Conservation (phyloP, 2,329 filamentous ascomycete species). For the Hypoxylon sp. region DNA sequence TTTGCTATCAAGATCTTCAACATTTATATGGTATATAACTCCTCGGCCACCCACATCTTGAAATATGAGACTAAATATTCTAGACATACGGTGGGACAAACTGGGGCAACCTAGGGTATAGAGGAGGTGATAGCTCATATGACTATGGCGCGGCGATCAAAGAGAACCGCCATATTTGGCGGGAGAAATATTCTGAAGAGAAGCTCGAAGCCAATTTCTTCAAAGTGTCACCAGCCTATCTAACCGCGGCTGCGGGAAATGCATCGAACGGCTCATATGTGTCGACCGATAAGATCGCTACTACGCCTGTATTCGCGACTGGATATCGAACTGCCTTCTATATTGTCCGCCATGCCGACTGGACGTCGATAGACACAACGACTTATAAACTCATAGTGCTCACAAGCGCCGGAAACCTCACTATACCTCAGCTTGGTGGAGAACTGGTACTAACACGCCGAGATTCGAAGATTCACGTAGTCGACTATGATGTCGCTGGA, state of each 20-base stretch:
- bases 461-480: conserved; percentile 77
- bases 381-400: conserved; percentile 47
- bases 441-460: conserved; percentile 58
- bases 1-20: conserved; percentile 77
- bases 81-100: conserved; percentile 82
- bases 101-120: conserved; percentile 83
- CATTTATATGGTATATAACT: conserved; percentile 75
- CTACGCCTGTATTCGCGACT: conserved; percentile 45
- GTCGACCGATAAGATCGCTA: conserved; percentile 59
- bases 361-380: conserved; percentile 38
- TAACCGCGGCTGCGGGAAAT: conserved; percentile 68
- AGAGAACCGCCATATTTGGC: conserved; percentile 75
- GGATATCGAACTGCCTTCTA: conserved; percentile 43
- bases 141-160: conserved; percentile 71
- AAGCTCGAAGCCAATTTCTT: conserved; percentile 83
- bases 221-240: conserved; percentile 77
- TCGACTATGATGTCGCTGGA: conserved; percentile 74
- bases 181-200: conserved; percentile 84
- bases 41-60: neutral
- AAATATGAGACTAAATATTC: conserved; percentile 2
- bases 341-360: conserved; percentile 43
- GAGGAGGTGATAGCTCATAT: conserved; percentile 72
- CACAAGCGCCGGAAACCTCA: conserved; percentile 46
- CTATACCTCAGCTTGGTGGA: conserved; percentile 45
- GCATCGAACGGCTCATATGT: conserved; percentile 59